These are phyloP conservation scores for Penicillium sp. DNA, from an alignment of 2,329 filamentous ascomycete species.

Conservation along the genomic window DNA sequence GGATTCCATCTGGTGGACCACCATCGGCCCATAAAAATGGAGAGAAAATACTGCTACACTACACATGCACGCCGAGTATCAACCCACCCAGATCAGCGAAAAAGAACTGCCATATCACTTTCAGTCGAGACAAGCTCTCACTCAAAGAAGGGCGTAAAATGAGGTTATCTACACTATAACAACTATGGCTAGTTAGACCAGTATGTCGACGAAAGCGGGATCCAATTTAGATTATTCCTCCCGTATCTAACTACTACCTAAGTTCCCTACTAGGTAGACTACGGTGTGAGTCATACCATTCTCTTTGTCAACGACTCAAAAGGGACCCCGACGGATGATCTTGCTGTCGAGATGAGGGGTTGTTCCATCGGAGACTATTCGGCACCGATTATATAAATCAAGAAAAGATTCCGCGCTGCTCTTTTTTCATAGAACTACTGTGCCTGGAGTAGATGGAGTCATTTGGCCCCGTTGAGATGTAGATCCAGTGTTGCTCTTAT, in stretches of 20 bases:
- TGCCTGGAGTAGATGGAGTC: neutral
- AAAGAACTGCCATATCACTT: neutral
- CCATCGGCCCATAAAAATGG: neutral
- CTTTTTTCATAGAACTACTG: neutral
- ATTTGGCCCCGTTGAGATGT: neutral
- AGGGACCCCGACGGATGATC: neutral
- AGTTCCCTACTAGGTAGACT: too few species aligned
- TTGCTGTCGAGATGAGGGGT: neutral
- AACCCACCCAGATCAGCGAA: neutral
- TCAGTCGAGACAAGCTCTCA: neutral
- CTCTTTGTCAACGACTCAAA: neutral
- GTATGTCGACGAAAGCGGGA: neutral
- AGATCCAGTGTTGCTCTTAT: neutral
- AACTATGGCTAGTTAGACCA: neutral
- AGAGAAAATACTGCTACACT: constrained; percentile 2
- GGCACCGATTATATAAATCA: neutral
- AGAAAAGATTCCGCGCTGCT: neutral
- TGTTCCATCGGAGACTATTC: constrained; percentile 2
- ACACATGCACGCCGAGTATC: neutral
- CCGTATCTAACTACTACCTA: neutral
- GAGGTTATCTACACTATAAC: neutral
- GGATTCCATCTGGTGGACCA: constrained; percentile 7
- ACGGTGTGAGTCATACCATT: constrained; percentile 5
- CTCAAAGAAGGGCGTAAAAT: neutral
- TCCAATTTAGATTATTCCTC: neutral